These are phyloP conservation scores for Lactarius evosmus DNA, from an alignment of 768 basidiomycete genomes.

Conservation along the genomic window DNA sequence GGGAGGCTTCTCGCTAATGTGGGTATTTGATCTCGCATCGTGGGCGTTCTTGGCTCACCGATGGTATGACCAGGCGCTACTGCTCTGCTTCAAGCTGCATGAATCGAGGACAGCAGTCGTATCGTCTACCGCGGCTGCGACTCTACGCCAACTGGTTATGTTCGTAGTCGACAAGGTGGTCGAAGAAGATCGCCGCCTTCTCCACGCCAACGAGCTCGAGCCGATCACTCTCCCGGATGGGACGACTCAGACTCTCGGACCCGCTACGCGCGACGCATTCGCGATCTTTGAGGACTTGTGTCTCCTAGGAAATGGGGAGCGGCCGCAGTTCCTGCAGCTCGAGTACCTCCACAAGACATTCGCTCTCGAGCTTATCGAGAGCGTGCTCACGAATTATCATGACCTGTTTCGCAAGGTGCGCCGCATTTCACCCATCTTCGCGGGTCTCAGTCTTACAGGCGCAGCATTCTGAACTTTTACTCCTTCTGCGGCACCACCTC, in stretches of 20 bases:
- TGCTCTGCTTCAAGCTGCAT: slow-evolving; percentile 94
- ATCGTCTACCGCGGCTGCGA: slow-evolving; percentile 95
- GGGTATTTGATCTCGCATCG: slow-evolving; percentile 32
- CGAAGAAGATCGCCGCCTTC: slow-evolving; percentile 57
- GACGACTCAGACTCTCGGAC: slow-evolving; percentile 55
- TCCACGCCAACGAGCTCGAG: slow-evolving; percentile 35
- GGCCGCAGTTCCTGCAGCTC: slow-evolving; percentile 62
- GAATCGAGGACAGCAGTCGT: slow-evolving; percentile 96
- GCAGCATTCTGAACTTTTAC: slow-evolving; percentile 78
- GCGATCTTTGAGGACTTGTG: slow-evolving; percentile 92
- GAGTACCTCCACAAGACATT: slow-evolving; percentile 88
- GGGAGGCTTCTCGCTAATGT: slow-evolving; percentile 80
- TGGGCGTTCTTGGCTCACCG: background rate
- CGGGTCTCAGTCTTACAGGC: background rate
- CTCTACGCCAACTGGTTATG: slow-evolving; percentile 94
- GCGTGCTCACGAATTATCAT: slow-evolving; percentile 89
- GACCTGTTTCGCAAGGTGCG: slow-evolving; percentile 77
- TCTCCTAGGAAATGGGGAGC: slow-evolving; percentile 74
- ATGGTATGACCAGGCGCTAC: slow-evolving; percentile 57
- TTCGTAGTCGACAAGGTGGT: slow-evolving; percentile 95
- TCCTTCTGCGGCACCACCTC: slow-evolving; percentile 86
- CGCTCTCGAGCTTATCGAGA: slow-evolving; percentile 95
- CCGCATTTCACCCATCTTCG: background rate
- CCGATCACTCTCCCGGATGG: slow-evolving; percentile 67
- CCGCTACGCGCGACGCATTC: slow-evolving; percentile 81